Base-by-base conservation (phyloP, 2,329 filamentous ascomycete genomes). In the Magnaporthiopsis rhizophila region DNA sequence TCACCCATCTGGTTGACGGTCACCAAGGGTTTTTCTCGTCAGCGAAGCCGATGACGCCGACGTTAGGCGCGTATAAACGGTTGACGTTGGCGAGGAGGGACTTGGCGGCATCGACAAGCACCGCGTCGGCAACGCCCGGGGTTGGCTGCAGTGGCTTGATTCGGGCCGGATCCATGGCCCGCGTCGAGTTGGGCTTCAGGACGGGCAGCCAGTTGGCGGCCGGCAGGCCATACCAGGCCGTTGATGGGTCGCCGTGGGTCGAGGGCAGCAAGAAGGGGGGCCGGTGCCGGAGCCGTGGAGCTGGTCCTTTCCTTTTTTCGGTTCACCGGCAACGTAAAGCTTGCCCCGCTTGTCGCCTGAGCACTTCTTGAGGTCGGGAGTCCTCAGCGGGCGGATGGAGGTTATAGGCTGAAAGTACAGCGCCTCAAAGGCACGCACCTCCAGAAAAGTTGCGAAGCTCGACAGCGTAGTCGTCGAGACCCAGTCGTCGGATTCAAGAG, bases 201-300 rank as follows among this genome's bases (percentile, higher is more conserved):
- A 90, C 88, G 5, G 89, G 89, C 60, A 96, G 83, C 80, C 93
- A 88, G 68, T 91, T 94, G 2, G 86, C 89, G 1, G 91, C 91
- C 0, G 92, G 92, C 0, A 96, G 79, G 68, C 96, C 91, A 75
- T 92, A 90, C 84, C 89, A 96, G 0, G 89, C 86, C 4, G 83
- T 86, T 0, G 85, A 83, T 1, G 82, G 77, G 71, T 96, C 90
- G 57, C 92, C 92, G 73, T 96, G 92, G 64, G 83, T 85, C 1
- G 89, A 81, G 26, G 92, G 92, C 74, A 96, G 83, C 34, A 89
- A 75, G 71, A 86, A 94, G 30, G 30, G 26, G 26, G 26, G 26
- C 26, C 26, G 26, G 26, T 26, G 26, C 26, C 26, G 26, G 26
- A 26, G 26, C 26, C 26, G 26, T 26, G 26, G 26, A 26, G 26